Evolutionary conservation across 2,329 filamentous ascomycete genomes (phyloP).

Genomic region (Bipolaris sorokiniana): DNA sequence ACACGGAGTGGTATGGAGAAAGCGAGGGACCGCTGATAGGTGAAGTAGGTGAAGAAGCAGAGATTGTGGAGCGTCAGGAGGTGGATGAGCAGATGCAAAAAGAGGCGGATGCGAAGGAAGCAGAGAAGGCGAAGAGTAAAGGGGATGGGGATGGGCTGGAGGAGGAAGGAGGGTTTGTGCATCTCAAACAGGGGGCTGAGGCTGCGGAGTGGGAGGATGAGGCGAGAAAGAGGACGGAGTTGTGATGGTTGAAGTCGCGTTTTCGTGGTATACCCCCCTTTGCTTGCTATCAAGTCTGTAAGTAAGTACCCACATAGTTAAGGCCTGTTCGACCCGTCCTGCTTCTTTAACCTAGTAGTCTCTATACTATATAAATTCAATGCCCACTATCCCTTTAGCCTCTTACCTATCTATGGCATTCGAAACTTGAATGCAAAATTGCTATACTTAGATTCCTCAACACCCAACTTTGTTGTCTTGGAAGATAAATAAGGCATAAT

Average conservation of each 20-base stretch:
- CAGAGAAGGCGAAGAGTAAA: not conserved
- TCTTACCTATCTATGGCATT: no score
- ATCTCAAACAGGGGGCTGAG: constrained; percentile 20
- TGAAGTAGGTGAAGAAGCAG: constrained; percentile 41
- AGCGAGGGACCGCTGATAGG: constrained; percentile 39
- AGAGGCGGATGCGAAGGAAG: constrained; percentile 22
- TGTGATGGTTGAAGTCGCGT: constrained; percentile 8
- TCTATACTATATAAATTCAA: no score
- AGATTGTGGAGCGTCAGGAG: constrained; percentile 38
- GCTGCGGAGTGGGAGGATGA: constrained; percentile 14
- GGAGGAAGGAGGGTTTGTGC: constrained; percentile 23
- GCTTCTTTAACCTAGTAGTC: not conserved
- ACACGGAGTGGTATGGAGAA: constrained; percentile 68
- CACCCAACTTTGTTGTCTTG: no score
- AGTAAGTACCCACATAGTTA: not conserved
- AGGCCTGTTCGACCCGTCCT: not conserved
- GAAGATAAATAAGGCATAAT: no score
- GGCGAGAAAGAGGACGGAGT: constrained; percentile 21
- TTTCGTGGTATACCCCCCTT: not conserved
- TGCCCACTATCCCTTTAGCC: no score
- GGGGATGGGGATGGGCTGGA: constrained; percentile 10
- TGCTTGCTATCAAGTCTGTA: not conserved
- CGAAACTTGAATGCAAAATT: no score
- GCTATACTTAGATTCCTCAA: no score
- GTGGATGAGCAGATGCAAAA: constrained; percentile 31